Evolutionary conservation across 73 alveolate genomes (phyloP).

Genomic region (Uronychia setigera): DNA sequence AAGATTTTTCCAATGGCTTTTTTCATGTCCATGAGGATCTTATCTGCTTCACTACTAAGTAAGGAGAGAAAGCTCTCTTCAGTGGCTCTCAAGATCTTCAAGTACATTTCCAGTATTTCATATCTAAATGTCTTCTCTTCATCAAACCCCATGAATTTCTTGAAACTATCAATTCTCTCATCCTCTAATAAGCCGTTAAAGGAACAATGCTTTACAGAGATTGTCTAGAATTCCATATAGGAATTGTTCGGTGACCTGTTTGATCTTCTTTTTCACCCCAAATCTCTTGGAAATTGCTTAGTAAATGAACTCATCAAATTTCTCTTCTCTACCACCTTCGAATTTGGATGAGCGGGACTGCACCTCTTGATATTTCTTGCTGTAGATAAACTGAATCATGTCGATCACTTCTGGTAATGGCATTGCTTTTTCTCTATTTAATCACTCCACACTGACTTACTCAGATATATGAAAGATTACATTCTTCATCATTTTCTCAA

Average conservation of each 20-base stretch:
- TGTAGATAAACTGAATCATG: not conserved
- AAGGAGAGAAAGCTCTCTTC: slow-evolving; percentile 21
- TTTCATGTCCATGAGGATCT: slow-evolving; percentile 11
- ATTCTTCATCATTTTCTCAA: not conserved
- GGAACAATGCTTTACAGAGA: not conserved
- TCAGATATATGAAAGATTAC: not conserved
- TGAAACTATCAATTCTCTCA: slow-evolving; percentile 21
- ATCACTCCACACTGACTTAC: not conserved
- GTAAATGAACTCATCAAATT: not conserved
- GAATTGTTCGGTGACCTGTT: slow-evolving; percentile 13
- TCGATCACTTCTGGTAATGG: not conserved
- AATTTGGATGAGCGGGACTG: not conserved
- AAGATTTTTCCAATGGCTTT: slow-evolving; percentile 2
- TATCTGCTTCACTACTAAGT: slow-evolving; percentile 13
- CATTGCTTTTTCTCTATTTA: not conserved
- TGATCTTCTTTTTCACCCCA: slow-evolving; percentile 31
- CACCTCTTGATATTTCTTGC: not conserved
- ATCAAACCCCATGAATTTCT: slow-evolving; percentile 15
- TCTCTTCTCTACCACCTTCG: not conserved
- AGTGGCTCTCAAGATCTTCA: slow-evolving; percentile 27
- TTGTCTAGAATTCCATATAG: slow-evolving; percentile 2
- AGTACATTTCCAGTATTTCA: slow-evolving; percentile 18
- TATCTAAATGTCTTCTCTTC: slow-evolving; percentile 13
- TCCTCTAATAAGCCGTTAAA: not conserved
- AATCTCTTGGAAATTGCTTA: not conserved